These are phyloP conservation scores for Talaromyces liani DNA, from an alignment of 495 filamentous ascomycete species.

Conservation along the genomic window DNA sequence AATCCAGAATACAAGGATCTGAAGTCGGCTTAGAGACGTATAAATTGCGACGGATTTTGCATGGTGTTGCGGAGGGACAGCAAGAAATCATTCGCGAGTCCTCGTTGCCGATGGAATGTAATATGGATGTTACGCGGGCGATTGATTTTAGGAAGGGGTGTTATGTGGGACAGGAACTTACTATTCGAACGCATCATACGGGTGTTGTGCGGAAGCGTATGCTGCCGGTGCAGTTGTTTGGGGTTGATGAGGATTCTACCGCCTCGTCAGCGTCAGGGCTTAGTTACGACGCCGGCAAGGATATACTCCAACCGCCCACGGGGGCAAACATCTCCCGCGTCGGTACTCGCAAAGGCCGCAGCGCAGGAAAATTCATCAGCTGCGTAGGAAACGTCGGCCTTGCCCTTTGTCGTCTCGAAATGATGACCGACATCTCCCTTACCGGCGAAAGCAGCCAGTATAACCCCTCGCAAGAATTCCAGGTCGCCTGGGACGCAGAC, in stretches of 20 bases:
- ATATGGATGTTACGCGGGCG: slow-evolving; percentile 73
- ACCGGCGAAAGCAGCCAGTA: slow-evolving; percentile 53
- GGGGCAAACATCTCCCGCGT: slow-evolving; percentile 40
- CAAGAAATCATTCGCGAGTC: slow-evolving; percentile 60
- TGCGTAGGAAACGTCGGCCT: slow-evolving; percentile 81
- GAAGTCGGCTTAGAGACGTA: slow-evolving; percentile 42
- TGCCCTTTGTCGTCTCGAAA: slow-evolving; percentile 80
- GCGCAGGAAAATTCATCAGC: slow-evolving; percentile 67
- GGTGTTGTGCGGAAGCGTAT: slow-evolving; percentile 89
- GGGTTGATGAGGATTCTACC: slow-evolving; percentile 20
- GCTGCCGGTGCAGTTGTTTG: slow-evolving; percentile 75
- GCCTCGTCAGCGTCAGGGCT: slow-evolving; percentile 32
- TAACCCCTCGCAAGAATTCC: slow-evolving; percentile 46
- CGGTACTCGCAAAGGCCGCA: slow-evolving; percentile 49
- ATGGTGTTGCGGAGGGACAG: slow-evolving; percentile 80
- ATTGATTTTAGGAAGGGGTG: slow-evolving; percentile 94
- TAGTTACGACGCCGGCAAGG: slow-evolving; percentile 41
- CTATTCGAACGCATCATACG: slow-evolving; percentile 87
- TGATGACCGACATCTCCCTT: slow-evolving; percentile 70
- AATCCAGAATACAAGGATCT: slow-evolving; percentile 24
- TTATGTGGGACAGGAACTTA: slow-evolving; percentile 94
- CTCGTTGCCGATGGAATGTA: slow-evolving; percentile 73
- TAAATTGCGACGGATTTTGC: slow-evolving; percentile 62
- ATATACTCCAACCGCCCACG: slow-evolving; percentile 19
- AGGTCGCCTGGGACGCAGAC: slow-evolving; percentile 37